Base-by-base conservation (phyloP, 306 rosid species). In the Clitoria ternatea region DNA sequence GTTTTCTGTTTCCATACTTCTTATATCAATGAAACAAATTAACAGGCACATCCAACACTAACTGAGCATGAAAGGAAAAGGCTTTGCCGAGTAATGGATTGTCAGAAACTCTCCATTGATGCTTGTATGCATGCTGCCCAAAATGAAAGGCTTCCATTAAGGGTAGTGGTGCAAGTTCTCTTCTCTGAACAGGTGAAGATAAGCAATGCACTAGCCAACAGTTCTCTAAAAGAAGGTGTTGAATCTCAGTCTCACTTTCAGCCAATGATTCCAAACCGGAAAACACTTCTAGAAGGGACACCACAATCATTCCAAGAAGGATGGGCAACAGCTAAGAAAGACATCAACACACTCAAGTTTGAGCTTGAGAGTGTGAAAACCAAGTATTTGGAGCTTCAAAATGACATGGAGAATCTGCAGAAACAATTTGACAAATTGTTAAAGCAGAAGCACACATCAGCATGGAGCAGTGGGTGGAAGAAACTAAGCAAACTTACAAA, bases 241-340 rank as follows among this genome's bases (percentile, higher is more conserved):
- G 90, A 89, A 19, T 77, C 97, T 68, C 92, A 89, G 17, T 77
- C 97, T 68, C 92, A 79, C 11, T 85, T 75, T 78, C 99, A 91
- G 61, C 97, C 96, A 5, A 69, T 87, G 76, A 44, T 91, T 61
- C 69, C 83, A 6, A 95, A 91, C 80, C 71, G 92, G 52, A 95
- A 91, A 79, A 80, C 90, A 4, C 91, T 95, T 23, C 88, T 95
- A 0, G 99, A 91, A 81, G 97, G 90, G 53, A 95, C 96, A 7
- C 99, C 99, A 1, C 96, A 95, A 39, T 91, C 99, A 6, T 95
- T 95, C 89, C 99, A 95, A 79, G 99, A 91, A 86, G 99, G 99
- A 26, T 95, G 99, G 99, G 59, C 87, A 27, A 40, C 96, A 2
- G 97, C 97, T 15, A 95, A 91, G 61, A 95, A 91, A 66, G 99